phyloP scores from a whole-genome alignment of 2,329 filamentous ascomycete genomes.

The Colletotrichum sp. region DNA sequence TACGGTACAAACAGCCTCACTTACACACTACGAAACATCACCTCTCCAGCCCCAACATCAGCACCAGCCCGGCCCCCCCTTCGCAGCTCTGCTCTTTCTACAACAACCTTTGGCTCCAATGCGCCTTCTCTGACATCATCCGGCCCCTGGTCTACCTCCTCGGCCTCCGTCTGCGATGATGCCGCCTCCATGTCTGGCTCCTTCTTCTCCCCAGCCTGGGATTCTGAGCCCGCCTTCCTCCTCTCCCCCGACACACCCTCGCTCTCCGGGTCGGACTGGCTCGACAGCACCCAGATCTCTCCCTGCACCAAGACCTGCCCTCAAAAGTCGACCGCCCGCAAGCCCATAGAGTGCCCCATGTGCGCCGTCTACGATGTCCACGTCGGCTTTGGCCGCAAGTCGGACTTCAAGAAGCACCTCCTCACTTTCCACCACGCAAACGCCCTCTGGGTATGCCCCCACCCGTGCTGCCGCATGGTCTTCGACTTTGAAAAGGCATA shows the following conservation, averaged over 20 bases:
- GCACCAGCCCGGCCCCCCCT: neutral
- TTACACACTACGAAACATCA: neutral
- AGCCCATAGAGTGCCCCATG: conserved; percentile 44
- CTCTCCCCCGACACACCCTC: conserved; percentile 35
- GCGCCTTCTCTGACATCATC: conserved; percentile 38
- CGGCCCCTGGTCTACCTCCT: conserved; percentile 43
- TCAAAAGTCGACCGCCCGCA: neutral
- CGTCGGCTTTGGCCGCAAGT: conserved; percentile 51
- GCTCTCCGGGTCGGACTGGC: conserved; percentile 9
- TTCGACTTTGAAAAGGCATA: conserved; percentile 52
- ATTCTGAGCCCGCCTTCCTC: conserved; percentile 41
- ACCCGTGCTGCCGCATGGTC: conserved; percentile 44
- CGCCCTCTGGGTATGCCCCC: conserved; percentile 47
- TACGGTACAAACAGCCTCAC: conserved; percentile 6
- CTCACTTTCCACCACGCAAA: conserved; percentile 52
- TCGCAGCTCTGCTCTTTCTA: conserved; percentile 42
- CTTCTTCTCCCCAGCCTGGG: conserved; percentile 22
- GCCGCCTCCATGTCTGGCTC: conserved; percentile 42
- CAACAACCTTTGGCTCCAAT: conserved; percentile 45
- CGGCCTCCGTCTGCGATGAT: conserved; percentile 43
- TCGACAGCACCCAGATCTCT: neutral
- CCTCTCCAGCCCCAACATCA: neutral
- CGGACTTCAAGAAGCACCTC: conserved; percentile 55
- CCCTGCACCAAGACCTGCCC: conserved; percentile 41
- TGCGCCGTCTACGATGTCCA: conserved; percentile 50